phyloP scores from a whole-genome alignment of 257 asterid species.

The Solanum pennellii region DNA sequence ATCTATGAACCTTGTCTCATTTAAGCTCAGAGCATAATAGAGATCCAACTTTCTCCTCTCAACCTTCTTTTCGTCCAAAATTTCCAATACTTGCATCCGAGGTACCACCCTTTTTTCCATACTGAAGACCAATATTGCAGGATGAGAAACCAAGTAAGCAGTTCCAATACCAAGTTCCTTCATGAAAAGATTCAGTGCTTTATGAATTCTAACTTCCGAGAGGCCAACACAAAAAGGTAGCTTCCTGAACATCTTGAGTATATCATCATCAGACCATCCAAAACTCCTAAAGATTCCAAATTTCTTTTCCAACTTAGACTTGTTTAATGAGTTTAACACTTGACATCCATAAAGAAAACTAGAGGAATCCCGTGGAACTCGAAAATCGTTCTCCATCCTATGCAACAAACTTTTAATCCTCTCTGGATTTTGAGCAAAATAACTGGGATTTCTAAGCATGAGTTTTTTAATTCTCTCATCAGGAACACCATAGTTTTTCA shows the following conservation, averaged over 20 bases:
- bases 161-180: neutral
- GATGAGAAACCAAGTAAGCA: neutral
- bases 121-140: neutral
- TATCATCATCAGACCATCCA: neutral
- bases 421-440: neutral
- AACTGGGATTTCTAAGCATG: neutral
- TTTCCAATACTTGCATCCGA: neutral
- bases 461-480: neutral
- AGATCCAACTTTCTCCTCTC: neutral
- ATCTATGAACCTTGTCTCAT: neutral
- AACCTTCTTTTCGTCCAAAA: constrained; percentile 6
- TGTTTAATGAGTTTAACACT: neutral
- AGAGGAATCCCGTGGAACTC: neutral
- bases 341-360: neutral
- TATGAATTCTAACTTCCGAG: neutral
- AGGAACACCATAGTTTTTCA: neutral
- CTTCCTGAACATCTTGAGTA: neutral
- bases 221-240: neutral
- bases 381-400: neutral
- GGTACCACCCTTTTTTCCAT: constrained; percentile 14
- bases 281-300: neutral
- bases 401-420: neutral
- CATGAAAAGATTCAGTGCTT: neutral
- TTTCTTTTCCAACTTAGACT: neutral
- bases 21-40: neutral